Base-by-base conservation (phyloP, 2,329 filamentous ascomycete species). In the Aspergillus uvarum region DNA sequence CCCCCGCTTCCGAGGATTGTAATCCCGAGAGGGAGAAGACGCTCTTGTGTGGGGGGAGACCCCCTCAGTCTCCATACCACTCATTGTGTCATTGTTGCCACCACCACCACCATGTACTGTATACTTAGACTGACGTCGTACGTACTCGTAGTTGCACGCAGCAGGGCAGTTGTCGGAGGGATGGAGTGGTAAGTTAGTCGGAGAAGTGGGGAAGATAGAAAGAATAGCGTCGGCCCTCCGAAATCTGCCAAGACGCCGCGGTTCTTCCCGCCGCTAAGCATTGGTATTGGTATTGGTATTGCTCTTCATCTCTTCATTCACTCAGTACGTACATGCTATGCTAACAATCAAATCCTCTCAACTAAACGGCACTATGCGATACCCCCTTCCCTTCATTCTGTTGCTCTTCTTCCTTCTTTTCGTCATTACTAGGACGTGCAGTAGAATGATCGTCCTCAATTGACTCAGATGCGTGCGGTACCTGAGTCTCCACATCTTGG, bases 1-100 rank as follows among this genome's bases (percentile, higher is more conserved):
- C 19, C 75, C 77, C 55, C 79, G 74, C 65, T 80, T 80, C 22
- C 77, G 74, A n/a, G 76, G 76, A 60, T 80, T 80, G 55, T 73
- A 62, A 49, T 75, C 71, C 60, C 64, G 66, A 5, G 68, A 67
- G 16, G 62, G 61, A n/a, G 69, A 69, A 56, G 67, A 62, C 21
- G 54, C 51, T 54, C 65, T 68, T 21, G 65, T 64, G 57, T 69
- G 67, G 14, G 63, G 58, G 22, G 66, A 66, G 24, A 64, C 61
- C 29, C 61, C 65, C 48, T 61, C 60, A 35, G 63, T 62, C 50
- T 69, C 64, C 65, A 68, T 68, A 16, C 16, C 14, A 14, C 26
- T 55, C 21, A 21, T 21, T 47, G 19, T 55, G 1, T 47, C 42
- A 55, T 55, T 21, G n/a, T 55, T 32, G 24, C n/a, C 53, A 12